phyloP scores from a whole-genome alignment of 2,329 filamentous ascomycete genomes.

The Scytalidium lignicola region DNA sequence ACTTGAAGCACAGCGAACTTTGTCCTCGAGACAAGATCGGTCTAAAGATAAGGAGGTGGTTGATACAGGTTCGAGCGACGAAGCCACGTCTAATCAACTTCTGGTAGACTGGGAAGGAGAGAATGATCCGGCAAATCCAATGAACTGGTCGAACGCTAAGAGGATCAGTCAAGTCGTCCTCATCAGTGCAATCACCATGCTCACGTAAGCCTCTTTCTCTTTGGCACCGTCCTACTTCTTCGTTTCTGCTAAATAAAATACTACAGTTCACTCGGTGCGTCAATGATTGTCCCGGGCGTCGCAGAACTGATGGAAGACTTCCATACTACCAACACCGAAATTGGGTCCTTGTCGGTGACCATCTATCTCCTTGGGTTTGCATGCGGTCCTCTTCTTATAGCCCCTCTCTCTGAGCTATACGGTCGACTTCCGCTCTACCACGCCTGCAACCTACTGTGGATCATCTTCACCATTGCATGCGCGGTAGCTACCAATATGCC shows the following conservation, averaged over 20 bases:
- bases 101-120: constrained; percentile 40
- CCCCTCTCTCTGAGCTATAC: constrained; percentile 54
- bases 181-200: constrained; percentile 5
- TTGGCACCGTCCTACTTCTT: too few species aligned
- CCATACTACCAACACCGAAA: too few species aligned
- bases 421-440: constrained; percentile 48
- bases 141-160: constrained; percentile 4
- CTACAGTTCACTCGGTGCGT: too few species aligned
- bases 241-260: too few species aligned
- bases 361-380: constrained; percentile 54
- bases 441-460: constrained; percentile 42
- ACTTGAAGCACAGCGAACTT: too few species aligned
- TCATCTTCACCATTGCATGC: constrained; percentile 33
- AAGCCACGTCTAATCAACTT: too few species aligned
- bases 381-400: constrained; percentile 52
- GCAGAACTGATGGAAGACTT: too few species aligned
- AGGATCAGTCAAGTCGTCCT: constrained; percentile 2
- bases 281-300: too few species aligned
- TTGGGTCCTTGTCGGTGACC: constrained; percentile 51
- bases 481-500: constrained; percentile 41
- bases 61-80: too few species aligned
- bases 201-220: not conserved
- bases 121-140: constrained; percentile 6
- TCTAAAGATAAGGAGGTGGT: too few species aligned
- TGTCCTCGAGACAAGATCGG: too few species aligned